Evolutionary conservation across 148 eudicot genomes (phyloP).

Genomic region (Spergularia marina): DNA sequence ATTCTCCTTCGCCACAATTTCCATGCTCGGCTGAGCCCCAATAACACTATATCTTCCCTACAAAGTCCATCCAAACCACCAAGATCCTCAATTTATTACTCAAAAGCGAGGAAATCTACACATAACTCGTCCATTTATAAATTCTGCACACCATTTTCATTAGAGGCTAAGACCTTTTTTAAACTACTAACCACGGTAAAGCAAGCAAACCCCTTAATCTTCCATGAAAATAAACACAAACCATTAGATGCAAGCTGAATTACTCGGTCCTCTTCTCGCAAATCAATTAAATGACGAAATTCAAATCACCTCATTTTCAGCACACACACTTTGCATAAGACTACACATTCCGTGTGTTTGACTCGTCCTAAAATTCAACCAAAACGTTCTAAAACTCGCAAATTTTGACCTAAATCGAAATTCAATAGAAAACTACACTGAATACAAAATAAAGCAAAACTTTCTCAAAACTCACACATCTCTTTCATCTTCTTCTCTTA

Average conservation of each 20-base stretch:
- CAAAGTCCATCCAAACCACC: constrained; percentile 13
- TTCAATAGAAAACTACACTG: no score
- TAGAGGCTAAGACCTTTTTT: neutral
- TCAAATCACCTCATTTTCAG: neutral
- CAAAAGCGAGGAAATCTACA: neutral
- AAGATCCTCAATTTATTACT: neutral
- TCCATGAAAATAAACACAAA: neutral
- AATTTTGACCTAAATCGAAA: no score
- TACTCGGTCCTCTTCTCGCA: neutral
- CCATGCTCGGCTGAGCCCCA: constrained; percentile 98
- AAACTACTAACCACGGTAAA: neutral
- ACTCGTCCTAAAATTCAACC: neutral
- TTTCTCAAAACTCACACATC: no score
- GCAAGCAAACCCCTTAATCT: neutral
- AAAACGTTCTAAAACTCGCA: neutral
- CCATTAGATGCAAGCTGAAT: neutral
- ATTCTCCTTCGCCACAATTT: constrained; percentile 93
- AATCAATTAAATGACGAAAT: neutral
- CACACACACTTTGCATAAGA: neutral
- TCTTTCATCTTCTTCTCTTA: no score
- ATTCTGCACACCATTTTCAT: neutral
- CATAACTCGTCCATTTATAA: neutral
- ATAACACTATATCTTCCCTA: constrained; percentile 97
- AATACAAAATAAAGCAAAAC: no score
- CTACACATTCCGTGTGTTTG: neutral